Base-by-base conservation (phyloP, 106 monocot genomes). In the Vanilla planifolia region DNA sequence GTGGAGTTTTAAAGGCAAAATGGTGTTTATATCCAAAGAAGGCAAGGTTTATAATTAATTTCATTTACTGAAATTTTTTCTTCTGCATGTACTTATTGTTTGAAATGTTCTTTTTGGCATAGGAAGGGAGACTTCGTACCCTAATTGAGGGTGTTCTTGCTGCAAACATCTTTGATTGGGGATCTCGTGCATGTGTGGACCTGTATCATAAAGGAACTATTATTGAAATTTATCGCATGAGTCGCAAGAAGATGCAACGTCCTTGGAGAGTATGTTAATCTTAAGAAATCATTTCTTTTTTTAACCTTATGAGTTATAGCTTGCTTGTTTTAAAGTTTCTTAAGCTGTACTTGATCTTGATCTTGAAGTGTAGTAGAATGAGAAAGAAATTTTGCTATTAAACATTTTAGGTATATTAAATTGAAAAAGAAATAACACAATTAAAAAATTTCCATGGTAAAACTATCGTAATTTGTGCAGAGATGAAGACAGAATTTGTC, bases 91-190 rank as follows among this genome's bases (percentile, higher is more conserved):
- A 56, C 56, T 64, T 20, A 64, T 48, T 64, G 21, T 11, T 48
- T 34, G 24, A 5, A 45, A 15, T 22, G 10, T 26, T 43, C 29
- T 43, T 29, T 36, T 23, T 62, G 43, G 33, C 55, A 36, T 51
- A 98, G 92, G 98, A 92, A 39, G 76, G 66, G 40, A 79, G 98
- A 74, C 45, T 92, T 26, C 88, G 79, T 62, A 74, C 98, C 48
- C 85, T 99, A 20, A 80, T 99, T 58, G 85, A 99, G 78, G 98
- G 98, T 66, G 98, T 99, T 69, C 88, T 99, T 59, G 98, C 92
- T 77, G 92, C 92, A 61, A 92, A 92, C 70, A 99, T 99, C 39
- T 99, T 99, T 62, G 98, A 99, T 73, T 99, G 98, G 98, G 98
- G 98, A 36, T 99, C 98, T 45, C 92, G 98, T 72, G 98, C 98